Evolutionary conservation across 2,329 filamentous ascomycete species (phyloP).

Genomic region (Fusarium musae): DNA sequence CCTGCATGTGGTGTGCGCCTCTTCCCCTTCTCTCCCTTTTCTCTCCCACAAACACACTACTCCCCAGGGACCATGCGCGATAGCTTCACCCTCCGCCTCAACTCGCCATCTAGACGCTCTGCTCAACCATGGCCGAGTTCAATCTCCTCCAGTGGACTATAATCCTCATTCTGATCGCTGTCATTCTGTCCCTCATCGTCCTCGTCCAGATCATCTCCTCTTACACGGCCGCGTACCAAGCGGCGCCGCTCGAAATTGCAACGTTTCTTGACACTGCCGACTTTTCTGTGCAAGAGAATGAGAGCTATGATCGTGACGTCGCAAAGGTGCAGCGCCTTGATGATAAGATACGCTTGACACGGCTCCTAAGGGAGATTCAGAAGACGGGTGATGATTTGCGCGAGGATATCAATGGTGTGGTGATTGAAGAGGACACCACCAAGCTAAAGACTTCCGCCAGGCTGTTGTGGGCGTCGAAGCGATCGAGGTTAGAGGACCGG

Average conservation of each 20-base stretch:
- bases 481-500: slow-evolving; percentile 65
- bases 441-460: slow-evolving; percentile 61
- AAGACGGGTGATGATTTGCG: slow-evolving; percentile 69
- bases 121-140: slow-evolving; percentile 61
- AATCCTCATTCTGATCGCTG: slow-evolving; percentile 67
- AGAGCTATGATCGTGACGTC: slow-evolving; percentile 71
- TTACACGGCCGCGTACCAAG: slow-evolving; percentile 66
- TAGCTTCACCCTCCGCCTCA: slow-evolving; percentile 43
- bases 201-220: slow-evolving; percentile 62
- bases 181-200: slow-evolving; percentile 66
- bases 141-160: slow-evolving; percentile 66
- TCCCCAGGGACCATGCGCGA: slow-evolving; percentile 43
- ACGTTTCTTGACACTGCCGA: slow-evolving; percentile 70
- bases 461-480: slow-evolving; percentile 68
- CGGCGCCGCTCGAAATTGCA: slow-evolving; percentile 67
- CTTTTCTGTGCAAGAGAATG: slow-evolving; percentile 71
- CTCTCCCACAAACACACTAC: slow-evolving; percentile 22
- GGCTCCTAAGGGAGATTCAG: slow-evolving; percentile 71
- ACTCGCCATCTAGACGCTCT: slow-evolving; percentile 44
- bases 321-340: slow-evolving; percentile 67
- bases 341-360: slow-evolving; percentile 69
- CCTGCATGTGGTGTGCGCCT: slow-evolving; percentile 35
- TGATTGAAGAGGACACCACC: slow-evolving; percentile 58
- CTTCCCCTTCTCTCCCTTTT: slow-evolving; percentile 33
- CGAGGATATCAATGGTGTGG: slow-evolving; percentile 65